A percentile compares a stretch with the other conserved stretches of the same genome.
These are phyloP conservation scores for Rhizomucor pusillus DNA, from an alignment of 371 early-diverging fungal species.

Conservation along the genomic window DNA sequence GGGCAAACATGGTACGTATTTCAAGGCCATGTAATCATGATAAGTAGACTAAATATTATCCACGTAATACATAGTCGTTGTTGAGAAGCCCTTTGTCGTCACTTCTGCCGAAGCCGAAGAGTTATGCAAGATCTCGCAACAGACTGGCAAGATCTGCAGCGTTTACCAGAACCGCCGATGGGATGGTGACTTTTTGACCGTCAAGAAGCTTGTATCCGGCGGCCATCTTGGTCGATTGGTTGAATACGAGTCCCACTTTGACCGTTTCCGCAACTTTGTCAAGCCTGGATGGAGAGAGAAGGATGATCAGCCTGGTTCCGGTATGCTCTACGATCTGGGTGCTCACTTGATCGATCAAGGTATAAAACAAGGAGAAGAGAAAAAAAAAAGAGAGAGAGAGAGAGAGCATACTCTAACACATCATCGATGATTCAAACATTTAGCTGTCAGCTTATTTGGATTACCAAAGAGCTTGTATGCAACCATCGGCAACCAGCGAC, in stretches of 20 bases:
- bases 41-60: not conserved
- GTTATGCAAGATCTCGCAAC: conserved; percentile 53
- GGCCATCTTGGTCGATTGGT: conserved; percentile 65
- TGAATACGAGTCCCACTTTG: conserved; percentile 73
- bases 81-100: conserved; percentile 79
- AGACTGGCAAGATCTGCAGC: conserved; percentile 59
- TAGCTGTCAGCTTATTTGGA: conserved; percentile 62
- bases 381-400: no score
- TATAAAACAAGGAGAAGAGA: no score
- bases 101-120: conserved; percentile 59
- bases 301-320: conserved; percentile 60
- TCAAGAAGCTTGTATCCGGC: conserved; percentile 54
- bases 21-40: no score
- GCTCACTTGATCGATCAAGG: conserved; percentile 79
- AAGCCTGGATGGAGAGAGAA: conserved; percentile 79
- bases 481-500: conserved; percentile 67
- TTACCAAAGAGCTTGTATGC: conserved; percentile 64
- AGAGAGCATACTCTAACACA: no score
- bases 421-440: no score
- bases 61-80: conserved; percentile 43
- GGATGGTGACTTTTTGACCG: conserved; percentile 81
- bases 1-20: conserved; percentile 59
- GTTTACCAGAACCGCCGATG: conserved; percentile 81
- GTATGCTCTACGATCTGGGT: conserved; percentile 75
- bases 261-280: conserved; percentile 68